Conservation (phyloP, 176 grass and related monocot species). For the Dactylis glomerata region DNA sequence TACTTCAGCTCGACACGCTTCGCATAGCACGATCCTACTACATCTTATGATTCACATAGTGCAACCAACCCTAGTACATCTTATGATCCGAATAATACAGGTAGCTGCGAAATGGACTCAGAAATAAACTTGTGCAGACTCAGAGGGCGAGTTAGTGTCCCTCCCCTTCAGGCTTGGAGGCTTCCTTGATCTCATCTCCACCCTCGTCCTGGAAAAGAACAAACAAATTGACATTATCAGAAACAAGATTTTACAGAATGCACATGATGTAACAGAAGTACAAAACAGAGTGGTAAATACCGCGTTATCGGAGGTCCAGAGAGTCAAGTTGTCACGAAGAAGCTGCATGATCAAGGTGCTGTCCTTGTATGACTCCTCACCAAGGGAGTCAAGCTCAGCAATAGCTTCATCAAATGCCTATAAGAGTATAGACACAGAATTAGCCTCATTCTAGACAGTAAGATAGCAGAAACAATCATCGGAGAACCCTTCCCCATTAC, state of each 20-base stretch:
- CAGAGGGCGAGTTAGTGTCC: slow-evolving; percentile 25
- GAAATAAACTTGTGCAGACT: not conserved
- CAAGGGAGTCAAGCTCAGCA: slow-evolving; percentile 54
- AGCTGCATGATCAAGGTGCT: slow-evolving; percentile 68
- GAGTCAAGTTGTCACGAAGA: slow-evolving; percentile 56
- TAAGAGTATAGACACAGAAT: not conserved
- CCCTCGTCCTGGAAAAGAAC: slow-evolving; percentile 40
- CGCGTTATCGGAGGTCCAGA: slow-evolving; percentile 53
- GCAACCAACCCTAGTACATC: slow-evolving; percentile 39
- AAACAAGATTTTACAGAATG: not conserved
- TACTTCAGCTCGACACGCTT: slow-evolving; percentile 23
- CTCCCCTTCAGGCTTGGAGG: slow-evolving; percentile 45
- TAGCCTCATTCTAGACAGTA: not conserved
- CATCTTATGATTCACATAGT: slow-evolving; percentile 30
- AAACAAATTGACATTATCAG: not conserved
- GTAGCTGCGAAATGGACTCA: slow-evolving; percentile 28
- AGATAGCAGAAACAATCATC: not conserved
- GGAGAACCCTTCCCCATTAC: not conserved
- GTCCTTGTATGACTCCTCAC: slow-evolving; percentile 63
- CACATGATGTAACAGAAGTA: not conserved
- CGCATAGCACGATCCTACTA: slow-evolving; percentile 15
- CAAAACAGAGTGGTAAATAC: not conserved
- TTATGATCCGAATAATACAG: slow-evolving; percentile 38
- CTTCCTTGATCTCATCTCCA: slow-evolving; percentile 58
- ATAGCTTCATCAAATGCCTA: slow-evolving; percentile 65